phyloP scores from a whole-genome alignment of 2,329 filamentous ascomycete genomes.

The Aspergillus sp. region DNA sequence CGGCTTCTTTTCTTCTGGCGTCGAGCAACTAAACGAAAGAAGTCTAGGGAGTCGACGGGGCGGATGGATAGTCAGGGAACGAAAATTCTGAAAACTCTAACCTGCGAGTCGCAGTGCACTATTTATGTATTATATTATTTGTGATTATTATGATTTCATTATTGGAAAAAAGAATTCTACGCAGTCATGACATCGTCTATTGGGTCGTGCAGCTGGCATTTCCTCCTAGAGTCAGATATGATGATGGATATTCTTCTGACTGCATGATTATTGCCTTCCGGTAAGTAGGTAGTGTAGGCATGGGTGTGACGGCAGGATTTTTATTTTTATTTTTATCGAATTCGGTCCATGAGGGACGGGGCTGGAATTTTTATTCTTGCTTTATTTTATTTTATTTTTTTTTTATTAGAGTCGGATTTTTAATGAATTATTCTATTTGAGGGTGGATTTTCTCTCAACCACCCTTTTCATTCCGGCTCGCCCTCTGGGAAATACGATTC shows the following conservation, averaged over 20 bases:
- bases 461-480: slow-evolving; percentile 4
- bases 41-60: not conserved
- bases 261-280: not conserved
- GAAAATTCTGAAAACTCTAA: slow-evolving; percentile 8
- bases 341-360: not conserved
- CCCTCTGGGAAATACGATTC: not conserved
- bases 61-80: slow-evolving; percentile 3
- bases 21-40: not conserved
- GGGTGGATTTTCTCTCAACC: not conserved
- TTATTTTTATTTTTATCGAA: not conserved
- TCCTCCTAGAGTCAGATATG: too few relatives aligned
- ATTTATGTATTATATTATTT: too few relatives aligned
- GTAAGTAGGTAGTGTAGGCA: not conserved
- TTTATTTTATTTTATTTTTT: not conserved
- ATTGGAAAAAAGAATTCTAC: too few relatives aligned
- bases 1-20: slow-evolving; percentile 2
- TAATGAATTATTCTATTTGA: not conserved
- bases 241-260: not conserved
- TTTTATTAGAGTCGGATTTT: not conserved
- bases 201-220: too few relatives aligned
- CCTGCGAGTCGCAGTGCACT: not conserved
- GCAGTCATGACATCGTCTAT: too few relatives aligned
- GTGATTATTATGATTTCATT: too few relatives aligned
- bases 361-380: not conserved
- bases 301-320: not conserved